Percentiles rank a stretch among this genome's conserved stretches.
phyloP scores from a whole-genome alignment of 352 stramenopile genomes.

The Blastocystis sp. region DNA sequence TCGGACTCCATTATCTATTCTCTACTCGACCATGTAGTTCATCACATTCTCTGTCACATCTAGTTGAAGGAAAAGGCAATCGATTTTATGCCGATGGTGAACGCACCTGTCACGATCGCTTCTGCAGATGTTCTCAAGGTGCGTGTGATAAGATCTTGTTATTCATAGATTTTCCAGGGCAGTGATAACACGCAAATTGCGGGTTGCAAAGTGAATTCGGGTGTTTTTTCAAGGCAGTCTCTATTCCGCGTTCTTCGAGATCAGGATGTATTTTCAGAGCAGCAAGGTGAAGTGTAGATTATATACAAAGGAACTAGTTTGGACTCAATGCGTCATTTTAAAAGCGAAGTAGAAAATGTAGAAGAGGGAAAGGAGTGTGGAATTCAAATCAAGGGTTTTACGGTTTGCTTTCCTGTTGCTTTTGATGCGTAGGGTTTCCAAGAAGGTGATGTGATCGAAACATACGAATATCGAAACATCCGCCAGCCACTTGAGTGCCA shows the following conservation, averaged over 20 bases:
- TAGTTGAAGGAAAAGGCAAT: constrained; percentile 74
- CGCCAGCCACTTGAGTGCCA: constrained; percentile 7
- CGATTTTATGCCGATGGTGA: constrained; percentile 76
- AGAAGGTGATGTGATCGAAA: constrained; percentile 87
- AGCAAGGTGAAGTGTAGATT: neutral
- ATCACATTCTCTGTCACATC: constrained; percentile 68
- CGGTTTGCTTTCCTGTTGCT: neutral
- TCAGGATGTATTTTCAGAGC: neutral
- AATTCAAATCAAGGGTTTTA: constrained; percentile 83
- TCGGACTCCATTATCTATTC: constrained; percentile 48
- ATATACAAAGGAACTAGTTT: constrained; percentile 53
- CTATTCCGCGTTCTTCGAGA: constrained; percentile 17
- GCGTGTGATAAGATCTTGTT: neutral
- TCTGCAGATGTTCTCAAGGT: neutral
- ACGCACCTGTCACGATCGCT: constrained; percentile 64
- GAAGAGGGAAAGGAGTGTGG: constrained; percentile 92
- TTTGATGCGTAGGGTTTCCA: constrained; percentile 77
- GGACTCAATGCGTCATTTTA: constrained; percentile 74
- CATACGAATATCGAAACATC: constrained; percentile 67
- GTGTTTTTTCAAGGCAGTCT: neutral
- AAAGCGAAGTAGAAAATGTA: constrained; percentile 83
- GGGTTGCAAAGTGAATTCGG: neutral
- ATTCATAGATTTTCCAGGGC: neutral
- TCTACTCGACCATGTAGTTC: constrained; percentile 70
- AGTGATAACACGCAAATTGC: constrained; percentile 21